Evolutionary conservation across 2,329 filamentous ascomycete species (phyloP), one percentile per base, ranked within the genome.

Genomic region (Arthrobotrys sinensis): DNA sequence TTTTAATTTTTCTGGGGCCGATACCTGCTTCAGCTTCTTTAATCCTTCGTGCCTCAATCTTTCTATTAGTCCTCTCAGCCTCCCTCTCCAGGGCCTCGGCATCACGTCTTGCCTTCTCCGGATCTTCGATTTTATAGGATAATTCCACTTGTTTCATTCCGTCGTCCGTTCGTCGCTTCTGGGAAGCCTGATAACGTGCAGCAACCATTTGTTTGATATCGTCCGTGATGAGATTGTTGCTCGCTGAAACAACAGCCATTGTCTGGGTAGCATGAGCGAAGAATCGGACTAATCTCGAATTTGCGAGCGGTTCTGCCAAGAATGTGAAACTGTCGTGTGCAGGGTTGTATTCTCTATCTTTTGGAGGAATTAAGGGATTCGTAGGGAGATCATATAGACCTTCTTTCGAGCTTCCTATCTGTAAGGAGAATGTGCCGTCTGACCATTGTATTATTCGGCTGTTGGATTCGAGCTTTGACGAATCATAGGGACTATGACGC

Each of bases 361-460:
- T 79, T 6, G 77, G 73, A 5, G 80, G 76, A 19, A 80, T 86
- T 86, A 72, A 84, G 81, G 14, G 87, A 86, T 80, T 85, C 83
- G 82, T 89, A 87, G 36, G 88, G 86, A 80, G 89, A 64, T 82
- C 81, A 71, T 64, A 91, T 86, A 53, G 88, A 7, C 75, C 63
- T 83, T 82, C 89, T 89, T 40, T 88, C 86, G 76, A 88, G 84
- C 88, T 90, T 24, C 89, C 90, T 43, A 91, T 86, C 81, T 92
- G 90, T 3, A 92, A 85, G 1, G 90, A 91, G 55, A 91, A 84
- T 3, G 88, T 90, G 43, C 90, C 90, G 81, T 92, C 90, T 16
- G 89, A 90, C 90, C 90, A 92, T 79, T 88, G 87, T 62, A 91
- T 86, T 64, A 91, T 86, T 46, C 90, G 89, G 10, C 89, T 89